Evolutionary conservation across 164 flowering plant genomes (phyloP).

Genomic region (Protea cynaroides): DNA sequence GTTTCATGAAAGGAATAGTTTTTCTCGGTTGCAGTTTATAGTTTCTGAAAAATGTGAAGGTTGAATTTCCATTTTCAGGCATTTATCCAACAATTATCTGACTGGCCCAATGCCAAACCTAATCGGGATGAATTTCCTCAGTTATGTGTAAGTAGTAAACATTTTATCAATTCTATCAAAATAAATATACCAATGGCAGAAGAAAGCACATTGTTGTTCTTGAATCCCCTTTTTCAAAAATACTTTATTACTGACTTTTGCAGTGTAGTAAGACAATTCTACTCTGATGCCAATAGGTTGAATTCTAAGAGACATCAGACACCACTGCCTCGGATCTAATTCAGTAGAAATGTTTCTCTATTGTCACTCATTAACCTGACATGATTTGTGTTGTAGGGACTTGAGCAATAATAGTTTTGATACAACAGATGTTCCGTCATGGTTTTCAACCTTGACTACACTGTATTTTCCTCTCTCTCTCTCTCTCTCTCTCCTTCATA

Average conservation of each 20-base stretch:
- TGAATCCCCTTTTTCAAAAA: background rate
- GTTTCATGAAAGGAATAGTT: no score
- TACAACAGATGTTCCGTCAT: constrained; percentile 32
- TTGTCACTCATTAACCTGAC: background rate
- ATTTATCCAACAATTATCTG: constrained; percentile 42
- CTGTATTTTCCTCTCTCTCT: constrained; percentile 34
- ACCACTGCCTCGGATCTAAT: no score
- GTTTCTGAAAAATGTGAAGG: no score
- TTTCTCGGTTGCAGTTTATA: no score
- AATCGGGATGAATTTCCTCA: constrained; percentile 35
- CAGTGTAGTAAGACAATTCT: no score
- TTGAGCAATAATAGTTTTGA: constrained; percentile 49
- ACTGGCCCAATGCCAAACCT: constrained; percentile 50
- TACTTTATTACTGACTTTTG: no score
- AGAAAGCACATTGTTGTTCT: no score
- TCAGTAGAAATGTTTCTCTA: no score
- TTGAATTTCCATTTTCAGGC: constrained; percentile 24
- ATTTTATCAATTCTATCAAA: no score
- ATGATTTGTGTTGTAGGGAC: constrained; percentile 34
- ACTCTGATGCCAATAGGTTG: no score
- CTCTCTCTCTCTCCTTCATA: background rate
- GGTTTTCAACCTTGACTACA: constrained; percentile 48
- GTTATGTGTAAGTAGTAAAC: constrained; percentile 40
- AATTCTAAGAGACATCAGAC: no score
- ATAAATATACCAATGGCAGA: no score